A percentile compares a stretch with the other conserved stretches of the same genome.
Evolutionary conservation across 2,329 filamentous ascomycete species (phyloP).

Genomic region (Cyphellophora europaea): DNA sequence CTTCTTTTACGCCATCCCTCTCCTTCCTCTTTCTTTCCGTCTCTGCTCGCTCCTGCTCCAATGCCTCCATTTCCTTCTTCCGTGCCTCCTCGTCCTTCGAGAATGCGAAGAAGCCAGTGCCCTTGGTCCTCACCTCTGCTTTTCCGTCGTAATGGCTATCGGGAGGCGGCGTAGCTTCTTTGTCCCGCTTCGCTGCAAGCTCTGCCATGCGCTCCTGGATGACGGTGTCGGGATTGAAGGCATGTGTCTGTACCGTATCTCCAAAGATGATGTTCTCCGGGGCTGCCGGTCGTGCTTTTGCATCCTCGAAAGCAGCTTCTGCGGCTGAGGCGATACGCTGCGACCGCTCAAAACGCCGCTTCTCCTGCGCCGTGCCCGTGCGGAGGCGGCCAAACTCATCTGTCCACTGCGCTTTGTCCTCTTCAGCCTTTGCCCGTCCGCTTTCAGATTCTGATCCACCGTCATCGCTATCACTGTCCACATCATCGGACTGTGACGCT

Average conservation of each 20-base stretch:
- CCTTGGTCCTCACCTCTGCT: slow-evolving; percentile 75
- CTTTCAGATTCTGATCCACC: too few species aligned
- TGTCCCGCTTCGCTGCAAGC: slow-evolving; percentile 68
- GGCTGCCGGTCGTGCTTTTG: slow-evolving; percentile 45
- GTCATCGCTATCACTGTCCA: slow-evolving; percentile 27
- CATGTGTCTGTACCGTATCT: slow-evolving; percentile 71
- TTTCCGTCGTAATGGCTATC: slow-evolving; percentile 78
- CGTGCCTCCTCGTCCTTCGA: slow-evolving; percentile 61
- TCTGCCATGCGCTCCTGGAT: slow-evolving; percentile 62
- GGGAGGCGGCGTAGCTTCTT: slow-evolving; percentile 68
- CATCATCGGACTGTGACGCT: slow-evolving; percentile 24
- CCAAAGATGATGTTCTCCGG: slow-evolving; percentile 72
- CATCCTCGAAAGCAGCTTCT: slow-evolving; percentile 51
- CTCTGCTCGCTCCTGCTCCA: slow-evolving; percentile 57
- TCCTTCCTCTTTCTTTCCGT: slow-evolving; percentile 56
- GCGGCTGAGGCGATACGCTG: slow-evolving; percentile 37
- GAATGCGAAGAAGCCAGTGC: slow-evolving; percentile 87
- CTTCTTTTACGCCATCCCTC: slow-evolving; percentile 48
- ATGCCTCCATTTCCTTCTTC: slow-evolving; percentile 64
- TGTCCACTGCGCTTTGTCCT: slow-evolving; percentile 70
- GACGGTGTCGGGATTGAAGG: slow-evolving; percentile 67
- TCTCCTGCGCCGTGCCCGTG: slow-evolving; percentile 60
- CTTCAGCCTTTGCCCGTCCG: too few species aligned
- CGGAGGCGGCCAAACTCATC: slow-evolving; percentile 89
- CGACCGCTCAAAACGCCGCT: slow-evolving; percentile 52